A percentile compares a stretch with the other conserved stretches of the same genome.
Evolutionary conservation across 768 basidiomycete genomes (phyloP).

Genomic region (Mrakia blollopis): DNA sequence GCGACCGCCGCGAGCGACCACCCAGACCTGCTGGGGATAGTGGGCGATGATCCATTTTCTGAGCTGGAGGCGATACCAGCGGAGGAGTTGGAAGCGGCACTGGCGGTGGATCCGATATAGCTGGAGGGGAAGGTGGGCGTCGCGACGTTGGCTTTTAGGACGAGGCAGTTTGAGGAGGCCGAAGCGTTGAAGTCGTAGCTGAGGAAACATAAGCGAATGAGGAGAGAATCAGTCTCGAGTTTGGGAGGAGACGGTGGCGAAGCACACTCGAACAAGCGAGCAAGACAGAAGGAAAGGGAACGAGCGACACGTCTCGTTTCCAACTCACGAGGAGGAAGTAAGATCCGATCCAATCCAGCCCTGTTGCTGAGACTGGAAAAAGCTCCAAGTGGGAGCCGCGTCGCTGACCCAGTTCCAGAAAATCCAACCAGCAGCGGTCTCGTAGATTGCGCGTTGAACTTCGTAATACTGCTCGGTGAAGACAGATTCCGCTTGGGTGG

Average conservation of each 20-base stretch:
- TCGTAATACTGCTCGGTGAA: conserved; percentile 24
- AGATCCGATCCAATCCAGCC: conserved; percentile 14
- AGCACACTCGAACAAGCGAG: not conserved
- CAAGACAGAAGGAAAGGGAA: not conserved
- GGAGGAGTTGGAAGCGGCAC: not conserved
- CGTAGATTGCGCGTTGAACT: conserved; percentile 9
- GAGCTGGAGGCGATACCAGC: not conserved
- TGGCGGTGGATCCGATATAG: not conserved
- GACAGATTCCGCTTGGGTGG: not conserved
- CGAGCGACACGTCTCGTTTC: too few relatives aligned
- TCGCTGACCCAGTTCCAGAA: conserved; percentile 31
- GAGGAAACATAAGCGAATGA: not conserved
- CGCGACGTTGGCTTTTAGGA: not conserved
- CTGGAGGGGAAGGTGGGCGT: not conserved
- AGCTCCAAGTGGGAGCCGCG: conserved; percentile 15
- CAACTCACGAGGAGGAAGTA: conserved; percentile 1
- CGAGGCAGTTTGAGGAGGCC: not conserved
- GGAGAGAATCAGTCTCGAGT: too few relatives aligned
- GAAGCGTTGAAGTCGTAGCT: conserved; percentile 20
- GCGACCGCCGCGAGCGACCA: not conserved
- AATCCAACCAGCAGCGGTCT: conserved; percentile 22
- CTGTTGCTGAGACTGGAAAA: not conserved
- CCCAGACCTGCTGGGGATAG: not conserved
- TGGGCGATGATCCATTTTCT: not conserved
- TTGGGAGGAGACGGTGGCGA: too few relatives aligned